These are phyloP conservation scores for Aspergillus fumigatus DNA, from an alignment of 2,329 filamentous ascomycete species.

Conservation along the genomic window DNA sequence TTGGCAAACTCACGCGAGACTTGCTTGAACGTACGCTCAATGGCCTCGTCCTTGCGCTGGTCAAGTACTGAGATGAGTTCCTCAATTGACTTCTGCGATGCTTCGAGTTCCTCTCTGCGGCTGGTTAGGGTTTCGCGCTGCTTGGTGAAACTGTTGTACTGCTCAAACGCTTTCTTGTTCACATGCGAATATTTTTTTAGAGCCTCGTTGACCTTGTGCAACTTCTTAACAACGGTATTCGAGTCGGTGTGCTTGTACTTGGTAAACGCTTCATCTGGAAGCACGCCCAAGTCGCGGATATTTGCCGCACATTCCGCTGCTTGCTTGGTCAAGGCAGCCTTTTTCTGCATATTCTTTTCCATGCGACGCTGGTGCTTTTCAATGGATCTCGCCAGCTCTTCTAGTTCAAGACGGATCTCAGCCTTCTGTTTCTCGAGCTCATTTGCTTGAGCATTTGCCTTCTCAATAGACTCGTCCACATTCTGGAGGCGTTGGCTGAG, in stretches of 20 bases:
- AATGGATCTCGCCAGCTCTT: conserved; percentile 71
- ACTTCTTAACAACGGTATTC: conserved; percentile 65
- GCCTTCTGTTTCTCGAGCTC: conserved; percentile 56
- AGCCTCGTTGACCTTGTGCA: conserved; percentile 87
- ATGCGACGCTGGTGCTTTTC: conserved; percentile 83
- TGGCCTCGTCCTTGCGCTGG: conserved; percentile 94
- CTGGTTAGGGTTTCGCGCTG: conserved; percentile 83
- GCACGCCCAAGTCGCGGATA: conserved; percentile 85
- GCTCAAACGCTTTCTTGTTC: conserved; percentile 99
- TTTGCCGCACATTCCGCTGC: conserved; percentile 78
- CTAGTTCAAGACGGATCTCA: conserved; percentile 66
- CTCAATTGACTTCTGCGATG: conserved; percentile 80
- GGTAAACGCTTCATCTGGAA: conserved; percentile 89
- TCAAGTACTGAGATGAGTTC: conserved; percentile 90
- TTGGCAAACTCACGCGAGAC: conserved; percentile 88
- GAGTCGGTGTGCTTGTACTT: conserved; percentile 82
- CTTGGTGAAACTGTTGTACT: conserved; percentile 94
- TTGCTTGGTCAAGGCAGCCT: conserved; percentile 71
- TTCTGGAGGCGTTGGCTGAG: conserved; percentile 67
- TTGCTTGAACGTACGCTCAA: conserved; percentile 97
- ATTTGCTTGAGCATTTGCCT: conserved; percentile 50
- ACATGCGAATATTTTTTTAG: conserved; percentile 97
- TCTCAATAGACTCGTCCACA: conserved; percentile 69
- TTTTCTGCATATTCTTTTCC: conserved; percentile 88
- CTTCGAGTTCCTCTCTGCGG: conserved; percentile 80